Conservation (phyloP, 352 stramenopile genomes). For the Phytophthora chlamydospora region DNA sequence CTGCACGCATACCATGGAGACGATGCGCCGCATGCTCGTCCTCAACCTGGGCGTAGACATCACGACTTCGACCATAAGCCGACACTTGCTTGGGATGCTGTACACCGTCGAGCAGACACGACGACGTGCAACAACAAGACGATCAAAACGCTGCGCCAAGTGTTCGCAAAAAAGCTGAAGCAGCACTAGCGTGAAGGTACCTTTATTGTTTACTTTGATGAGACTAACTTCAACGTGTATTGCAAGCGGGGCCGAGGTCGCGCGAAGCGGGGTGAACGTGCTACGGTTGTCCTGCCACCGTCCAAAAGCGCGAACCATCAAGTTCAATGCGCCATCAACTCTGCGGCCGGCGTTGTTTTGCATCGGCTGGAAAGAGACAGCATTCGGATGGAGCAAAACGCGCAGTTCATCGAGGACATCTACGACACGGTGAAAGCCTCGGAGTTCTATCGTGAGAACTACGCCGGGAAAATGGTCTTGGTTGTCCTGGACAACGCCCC, state of each 20-base stretch:
- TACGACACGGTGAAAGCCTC: too few relatives aligned
- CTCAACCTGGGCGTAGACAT: too few relatives aligned
- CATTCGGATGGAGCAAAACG: too few relatives aligned
- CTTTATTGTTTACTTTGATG: conserved; percentile 10
- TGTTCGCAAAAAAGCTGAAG: background rate
- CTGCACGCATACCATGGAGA: too few relatives aligned
- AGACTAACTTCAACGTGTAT: conserved; percentile 12
- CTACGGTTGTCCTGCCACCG: background rate
- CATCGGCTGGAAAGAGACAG: too few relatives aligned
- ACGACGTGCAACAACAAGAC: background rate
- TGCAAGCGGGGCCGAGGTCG: conserved; percentile 8
- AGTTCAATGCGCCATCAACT: conserved; percentile 2
- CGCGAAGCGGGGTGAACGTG: background rate
- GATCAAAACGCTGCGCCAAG: background rate
- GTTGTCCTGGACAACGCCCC: too few relatives aligned
- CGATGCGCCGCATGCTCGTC: too few relatives aligned
- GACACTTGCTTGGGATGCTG: background rate
- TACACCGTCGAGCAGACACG: background rate
- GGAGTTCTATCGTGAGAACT: too few relatives aligned
- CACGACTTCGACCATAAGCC: conserved; percentile 1
- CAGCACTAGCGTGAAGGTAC: background rate
- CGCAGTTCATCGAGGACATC: too few relatives aligned
- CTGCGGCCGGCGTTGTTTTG: too few relatives aligned
- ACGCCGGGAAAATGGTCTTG: too few relatives aligned
- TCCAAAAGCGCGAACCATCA: conserved; percentile 5